These are phyloP conservation scores for Rhizoctonia solani DNA, from an alignment of 1,284 basidiomycete species.

Conservation along the genomic window DNA sequence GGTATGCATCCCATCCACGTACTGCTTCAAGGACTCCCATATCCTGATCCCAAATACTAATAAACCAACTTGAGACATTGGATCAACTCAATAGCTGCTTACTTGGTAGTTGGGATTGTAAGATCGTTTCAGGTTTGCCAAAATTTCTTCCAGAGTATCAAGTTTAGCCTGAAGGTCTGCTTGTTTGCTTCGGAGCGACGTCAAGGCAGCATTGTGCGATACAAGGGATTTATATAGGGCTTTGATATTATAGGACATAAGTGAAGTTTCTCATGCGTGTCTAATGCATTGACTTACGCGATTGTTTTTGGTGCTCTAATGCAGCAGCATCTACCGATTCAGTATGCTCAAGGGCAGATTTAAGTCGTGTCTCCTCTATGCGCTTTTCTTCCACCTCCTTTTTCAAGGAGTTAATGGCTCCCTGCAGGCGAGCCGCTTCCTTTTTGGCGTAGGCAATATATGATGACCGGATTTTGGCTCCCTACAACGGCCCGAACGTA, in stretches of 20 bases:
- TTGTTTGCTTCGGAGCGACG: constrained; percentile 73
- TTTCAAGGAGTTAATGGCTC: constrained; percentile 56
- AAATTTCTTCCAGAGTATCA: constrained; percentile 78
- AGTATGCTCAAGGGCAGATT: constrained; percentile 66
- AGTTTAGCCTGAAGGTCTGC: constrained; percentile 74
- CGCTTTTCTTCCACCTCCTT: constrained; percentile 65
- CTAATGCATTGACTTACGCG: constrained; percentile 60
- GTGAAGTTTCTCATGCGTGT: background rate
- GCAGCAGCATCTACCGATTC: constrained; percentile 75
- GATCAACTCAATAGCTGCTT: background rate
- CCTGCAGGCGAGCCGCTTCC: constrained; percentile 81
- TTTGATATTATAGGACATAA: constrained; percentile 44
- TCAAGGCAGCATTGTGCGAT: constrained; percentile 74
- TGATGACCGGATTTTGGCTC: constrained; percentile 85
- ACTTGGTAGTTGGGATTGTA: constrained; percentile 97
- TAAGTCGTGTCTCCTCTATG: constrained; percentile 68
- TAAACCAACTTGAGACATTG: background rate
- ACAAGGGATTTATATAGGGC: constrained; percentile 80
- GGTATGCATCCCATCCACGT: constrained; percentile 87
- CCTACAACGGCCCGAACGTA: constrained; percentile 53
- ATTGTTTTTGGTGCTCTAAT: constrained; percentile 80
- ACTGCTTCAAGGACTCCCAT: constrained; percentile 98
- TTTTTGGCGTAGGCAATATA: constrained; percentile 87
- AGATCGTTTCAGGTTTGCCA: constrained; percentile 76
- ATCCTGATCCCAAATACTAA: constrained; percentile 51